Base-by-base conservation (phyloP, 768 basidiomycete species). In the Imleria badia region DNA sequence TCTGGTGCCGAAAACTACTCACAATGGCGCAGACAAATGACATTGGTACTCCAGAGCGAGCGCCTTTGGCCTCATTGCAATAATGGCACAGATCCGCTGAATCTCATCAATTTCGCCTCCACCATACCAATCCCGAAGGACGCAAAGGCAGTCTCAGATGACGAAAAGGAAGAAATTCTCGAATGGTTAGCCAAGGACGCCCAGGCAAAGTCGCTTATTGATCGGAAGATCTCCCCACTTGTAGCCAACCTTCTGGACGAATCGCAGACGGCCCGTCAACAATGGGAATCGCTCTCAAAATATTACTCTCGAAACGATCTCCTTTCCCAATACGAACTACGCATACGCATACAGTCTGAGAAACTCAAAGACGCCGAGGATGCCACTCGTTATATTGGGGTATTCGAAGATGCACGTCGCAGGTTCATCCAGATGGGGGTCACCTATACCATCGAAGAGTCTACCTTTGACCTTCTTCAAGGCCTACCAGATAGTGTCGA, bases 61-160 rank as follows among this genome's bases (percentile, higher is more conserved):
- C 13, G 23, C 1, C 41, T 60, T 0, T 62, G 59, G 48, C 1
- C n/a, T 0, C 55, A 56, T 3, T 39, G 60, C 14, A 56, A 42
- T 10, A n/a, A 3, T 8, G n/a, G 47, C 0, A 19, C 7, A 0
- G 36, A 48, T 6, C 47, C 26, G 1, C 2, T 2, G 2, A 20
- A 40, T 2, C 6, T 33, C n/a, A 5, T 4, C 2, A 12, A 50
- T 3, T n/a, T 40, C 1, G 17, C 44, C 4, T 45, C 35, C 0
- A 1, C 1, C 2, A 5, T 14, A 2, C 54, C 59, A 1, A 23
- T 2, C 0, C 47, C 47, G 6, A 10, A 1, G 0, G 5, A 38
- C 1, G 6, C 33, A 5, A 11, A 20, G 0, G 31, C 31, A 0
- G 17, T 46, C 0, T 52, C 49, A 1, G 20, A 30, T 0, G 14